Conservation (phyloP, 805 yeast species). For the Suhomyces faveliae region DNA sequence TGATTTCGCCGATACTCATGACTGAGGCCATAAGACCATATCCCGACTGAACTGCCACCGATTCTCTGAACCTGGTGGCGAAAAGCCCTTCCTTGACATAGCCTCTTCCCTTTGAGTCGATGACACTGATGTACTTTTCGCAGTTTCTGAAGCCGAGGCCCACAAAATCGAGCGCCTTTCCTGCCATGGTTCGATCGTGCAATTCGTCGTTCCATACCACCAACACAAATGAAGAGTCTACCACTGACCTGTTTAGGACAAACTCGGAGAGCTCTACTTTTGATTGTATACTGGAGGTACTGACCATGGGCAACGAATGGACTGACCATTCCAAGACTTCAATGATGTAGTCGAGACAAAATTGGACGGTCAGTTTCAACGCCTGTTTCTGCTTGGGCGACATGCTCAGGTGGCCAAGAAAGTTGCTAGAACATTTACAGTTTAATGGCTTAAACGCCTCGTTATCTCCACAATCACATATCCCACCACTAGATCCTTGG, state of each 20-base stretch:
- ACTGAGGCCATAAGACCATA: conserved; percentile 51
- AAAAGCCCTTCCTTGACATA: not conserved
- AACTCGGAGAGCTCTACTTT: conserved; percentile 24
- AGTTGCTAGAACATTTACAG: conserved; percentile 42
- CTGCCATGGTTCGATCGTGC: conserved; percentile 60
- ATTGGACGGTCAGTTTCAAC: conserved; percentile 27
- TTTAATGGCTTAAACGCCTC: conserved; percentile 59
- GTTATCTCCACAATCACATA: conserved; percentile 73
- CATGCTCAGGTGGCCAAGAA: conserved; percentile 8
- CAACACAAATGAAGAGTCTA: conserved; percentile 39
- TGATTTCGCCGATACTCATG: conserved; percentile 48
- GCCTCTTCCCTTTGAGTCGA: not conserved
- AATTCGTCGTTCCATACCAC: conserved; percentile 79
- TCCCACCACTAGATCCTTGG: conserved; percentile 49
- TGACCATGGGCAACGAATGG: conserved; percentile 41
- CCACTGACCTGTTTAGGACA: not conserved
- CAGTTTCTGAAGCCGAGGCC: not conserved
- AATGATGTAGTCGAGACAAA: conserved; percentile 41
- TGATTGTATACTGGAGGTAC: conserved; percentile 21
- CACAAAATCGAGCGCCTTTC: conserved; percentile 26
- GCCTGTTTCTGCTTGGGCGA: conserved; percentile 16
- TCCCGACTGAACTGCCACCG: not conserved
- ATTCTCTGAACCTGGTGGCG: not conserved
- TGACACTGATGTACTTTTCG: not conserved
- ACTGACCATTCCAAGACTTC: conserved; percentile 42